Evolutionary conservation across 495 filamentous ascomycete genomes (phyloP).

Genomic region (Penicillium salamii): DNA sequence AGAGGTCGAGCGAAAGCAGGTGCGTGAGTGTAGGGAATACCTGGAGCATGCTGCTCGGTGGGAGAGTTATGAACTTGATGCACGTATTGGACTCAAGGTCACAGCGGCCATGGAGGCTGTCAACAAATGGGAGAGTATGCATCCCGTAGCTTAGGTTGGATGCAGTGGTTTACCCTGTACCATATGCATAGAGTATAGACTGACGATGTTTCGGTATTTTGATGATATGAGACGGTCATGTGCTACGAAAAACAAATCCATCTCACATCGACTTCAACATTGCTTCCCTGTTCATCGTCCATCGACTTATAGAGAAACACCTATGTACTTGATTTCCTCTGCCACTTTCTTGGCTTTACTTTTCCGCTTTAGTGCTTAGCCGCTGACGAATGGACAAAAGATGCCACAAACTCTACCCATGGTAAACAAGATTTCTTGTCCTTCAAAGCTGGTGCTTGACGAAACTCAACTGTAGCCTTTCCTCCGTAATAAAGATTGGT

Average conservation of each 20-base stretch:
- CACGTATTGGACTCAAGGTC: slow-evolving; percentile 79
- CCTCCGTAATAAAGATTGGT: too few species aligned
- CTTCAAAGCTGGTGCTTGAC: too few species aligned
- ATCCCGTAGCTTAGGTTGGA: slow-evolving; percentile 13
- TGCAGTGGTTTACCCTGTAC: not conserved
- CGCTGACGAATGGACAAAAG: too few species aligned
- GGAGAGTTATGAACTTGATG: slow-evolving; percentile 85
- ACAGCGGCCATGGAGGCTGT: slow-evolving; percentile 77
- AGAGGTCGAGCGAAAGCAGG: slow-evolving; percentile 43
- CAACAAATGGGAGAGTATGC: slow-evolving; percentile 56
- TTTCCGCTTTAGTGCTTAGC: too few species aligned
- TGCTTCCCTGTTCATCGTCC: too few species aligned
- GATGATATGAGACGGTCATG: slow-evolving; percentile 2
- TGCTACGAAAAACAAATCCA: slow-evolving; percentile 10
- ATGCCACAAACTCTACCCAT: too few species aligned
- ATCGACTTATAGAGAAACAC: too few species aligned
- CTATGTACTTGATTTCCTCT: too few species aligned
- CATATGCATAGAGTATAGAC: slow-evolving; percentile 11
- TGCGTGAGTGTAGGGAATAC: slow-evolving; percentile 66
- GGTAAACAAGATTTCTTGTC: too few species aligned
- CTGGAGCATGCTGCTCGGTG: slow-evolving; percentile 77
- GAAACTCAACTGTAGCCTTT: too few species aligned
- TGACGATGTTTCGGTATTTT: not conserved
- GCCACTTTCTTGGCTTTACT: too few species aligned
- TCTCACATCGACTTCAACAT: too few species aligned